Conservation (phyloP, 306 rosid species). For the Luffa aegyptiaca region DNA sequence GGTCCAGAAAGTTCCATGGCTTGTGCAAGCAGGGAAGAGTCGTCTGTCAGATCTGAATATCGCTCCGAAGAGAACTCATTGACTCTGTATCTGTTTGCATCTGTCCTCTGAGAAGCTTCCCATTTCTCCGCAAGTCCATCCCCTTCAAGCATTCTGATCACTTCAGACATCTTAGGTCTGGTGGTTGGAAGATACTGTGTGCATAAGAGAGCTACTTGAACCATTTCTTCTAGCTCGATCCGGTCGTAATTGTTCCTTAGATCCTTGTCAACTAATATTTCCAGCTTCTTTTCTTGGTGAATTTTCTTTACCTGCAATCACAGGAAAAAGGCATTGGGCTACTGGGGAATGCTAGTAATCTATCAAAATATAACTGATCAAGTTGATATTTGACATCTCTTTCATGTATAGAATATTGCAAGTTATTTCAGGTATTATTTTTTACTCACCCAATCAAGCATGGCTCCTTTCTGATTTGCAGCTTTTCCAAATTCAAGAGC, state of each 20-base stretch:
- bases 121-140: conserved; percentile 97
- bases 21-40: conserved; percentile 89
- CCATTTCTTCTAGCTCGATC: conserved; percentile 81
- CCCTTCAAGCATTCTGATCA: conserved; percentile 95
- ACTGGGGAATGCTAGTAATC: too few species aligned
- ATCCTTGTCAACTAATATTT: conserved; percentile 71
- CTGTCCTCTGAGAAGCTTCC: conserved; percentile 87
- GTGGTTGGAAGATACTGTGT: conserved; percentile 75
- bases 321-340: too few species aligned
- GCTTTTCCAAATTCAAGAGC: conserved; percentile 90
- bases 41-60: conserved; percentile 92
- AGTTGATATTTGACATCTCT: neutral
- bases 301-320: conserved; percentile 69
- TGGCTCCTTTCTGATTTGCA: conserved; percentile 83
- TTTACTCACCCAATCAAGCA: conserved; percentile 81
- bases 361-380: neutral
- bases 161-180: conserved; percentile 95
- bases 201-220: conserved; percentile 78
- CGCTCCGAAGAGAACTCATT: conserved; percentile 77
- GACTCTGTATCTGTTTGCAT: conserved; percentile 63
- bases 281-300: conserved; percentile 81
- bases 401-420: neutral
- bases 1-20: conserved; percentile 99
- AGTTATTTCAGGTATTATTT: neutral
- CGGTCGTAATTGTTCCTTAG: conserved; percentile 52